Conservation (phyloP, 768 basidiomycete genomes). For the Pisolithus orientalis region DNA sequence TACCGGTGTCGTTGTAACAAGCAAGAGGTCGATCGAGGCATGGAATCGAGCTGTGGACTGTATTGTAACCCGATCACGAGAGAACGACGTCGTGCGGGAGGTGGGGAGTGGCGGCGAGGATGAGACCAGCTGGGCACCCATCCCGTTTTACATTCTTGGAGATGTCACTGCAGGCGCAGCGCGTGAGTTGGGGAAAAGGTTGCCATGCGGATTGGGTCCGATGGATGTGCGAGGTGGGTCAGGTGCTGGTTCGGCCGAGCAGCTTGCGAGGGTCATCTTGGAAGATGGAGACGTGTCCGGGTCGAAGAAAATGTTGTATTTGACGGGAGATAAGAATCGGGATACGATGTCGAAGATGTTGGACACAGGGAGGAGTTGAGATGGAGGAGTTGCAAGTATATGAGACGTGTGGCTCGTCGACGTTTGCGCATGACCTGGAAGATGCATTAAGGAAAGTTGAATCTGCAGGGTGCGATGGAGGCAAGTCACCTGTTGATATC, state of each 20-base stretch:
- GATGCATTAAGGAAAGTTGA: constrained; percentile 19
- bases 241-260: constrained; percentile 61
- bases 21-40: constrained; percentile 69
- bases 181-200: constrained; percentile 31
- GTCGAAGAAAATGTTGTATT: constrained; percentile 46
- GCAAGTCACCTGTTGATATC: no score
- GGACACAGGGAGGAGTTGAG: constrained; percentile 32
- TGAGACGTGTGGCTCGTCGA: constrained; percentile 51
- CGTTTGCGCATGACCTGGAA: constrained; percentile 41
- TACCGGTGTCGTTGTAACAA: constrained; percentile 71
- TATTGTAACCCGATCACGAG: constrained; percentile 4
- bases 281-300: constrained; percentile 20
- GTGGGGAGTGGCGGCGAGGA: constrained; percentile 9
- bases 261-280: constrained; percentile 61
- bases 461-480: constrained; percentile 11
- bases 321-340: constrained; percentile 84
- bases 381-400: constrained; percentile 62
- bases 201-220: constrained; percentile 32
- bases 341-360: constrained; percentile 58
- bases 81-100: neutral
- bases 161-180: constrained; percentile 47
- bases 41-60: constrained; percentile 43
- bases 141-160: constrained; percentile 80
- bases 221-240: constrained; percentile 36
- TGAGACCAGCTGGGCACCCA: constrained; percentile 40